Percentiles rank a stretch among this genome's conserved stretches.
Evolutionary conservation across 2,329 filamentous ascomycete species (phyloP).

Genomic region (Claviceps sp.): DNA sequence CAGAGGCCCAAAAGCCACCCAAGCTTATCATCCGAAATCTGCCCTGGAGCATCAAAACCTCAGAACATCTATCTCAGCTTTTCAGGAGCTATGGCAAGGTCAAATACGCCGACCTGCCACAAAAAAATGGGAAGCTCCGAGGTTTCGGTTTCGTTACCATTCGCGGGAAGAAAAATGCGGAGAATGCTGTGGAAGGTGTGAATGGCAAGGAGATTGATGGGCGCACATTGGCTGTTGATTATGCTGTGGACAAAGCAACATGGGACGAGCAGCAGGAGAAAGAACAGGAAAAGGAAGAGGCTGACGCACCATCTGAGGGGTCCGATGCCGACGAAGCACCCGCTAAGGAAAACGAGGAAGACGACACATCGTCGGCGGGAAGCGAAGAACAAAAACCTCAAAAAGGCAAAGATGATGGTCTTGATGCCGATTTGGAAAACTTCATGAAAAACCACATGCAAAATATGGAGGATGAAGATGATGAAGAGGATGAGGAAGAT

Average conservation of each 20-base stretch:
- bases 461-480: constrained; percentile 38
- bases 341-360: constrained; percentile 15
- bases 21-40: constrained; percentile 86
- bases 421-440: constrained; percentile 35
- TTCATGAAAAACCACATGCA: constrained; percentile 45
- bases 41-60: constrained; percentile 86
- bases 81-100: constrained; percentile 88
- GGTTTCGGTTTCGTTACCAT: constrained; percentile 92
- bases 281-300: constrained; percentile 23
- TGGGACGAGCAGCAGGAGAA: constrained; percentile 55
- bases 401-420: constrained; percentile 23
- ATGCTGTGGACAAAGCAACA: constrained; percentile 82
- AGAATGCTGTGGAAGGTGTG: constrained; percentile 69
- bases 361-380: constrained; percentile 15
- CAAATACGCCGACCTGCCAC: constrained; percentile 74
- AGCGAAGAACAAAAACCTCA: constrained; percentile 15
- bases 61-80: constrained; percentile 63
- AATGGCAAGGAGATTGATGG: constrained; percentile 89
- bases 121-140: constrained; percentile 58
- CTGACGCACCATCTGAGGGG: constrained; percentile 17
- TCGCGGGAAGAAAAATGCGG: constrained; percentile 77
- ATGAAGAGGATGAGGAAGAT: constrained; percentile 45
- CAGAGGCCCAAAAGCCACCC: constrained; percentile 46
- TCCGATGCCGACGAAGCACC: constrained; percentile 18
- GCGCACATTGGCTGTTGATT: constrained; percentile 82